These are phyloP conservation scores for Boletus reticulatus DNA, from an alignment of 768 basidiomycete species.

Conservation along the genomic window DNA sequence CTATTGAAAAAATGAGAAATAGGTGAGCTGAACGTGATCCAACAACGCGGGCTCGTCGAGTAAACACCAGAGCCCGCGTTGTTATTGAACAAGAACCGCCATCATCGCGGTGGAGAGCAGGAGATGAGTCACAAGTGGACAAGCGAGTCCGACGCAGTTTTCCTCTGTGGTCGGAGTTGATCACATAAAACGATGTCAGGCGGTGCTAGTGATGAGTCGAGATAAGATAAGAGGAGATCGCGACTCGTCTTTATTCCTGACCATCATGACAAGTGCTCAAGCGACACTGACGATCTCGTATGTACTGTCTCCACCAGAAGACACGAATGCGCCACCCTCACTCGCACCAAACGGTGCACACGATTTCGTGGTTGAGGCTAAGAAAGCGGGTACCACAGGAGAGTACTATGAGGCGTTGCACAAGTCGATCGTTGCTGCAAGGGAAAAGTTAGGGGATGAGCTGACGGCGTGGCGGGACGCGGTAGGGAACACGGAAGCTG, in stretches of 20 bases:
- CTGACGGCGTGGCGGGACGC: conserved; percentile 74
- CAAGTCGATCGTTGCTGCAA: conserved; percentile 50
- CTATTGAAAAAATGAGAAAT: neutral
- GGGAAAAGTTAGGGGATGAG: conserved; percentile 57
- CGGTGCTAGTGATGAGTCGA: neutral
- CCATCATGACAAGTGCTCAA: conserved; percentile 12
- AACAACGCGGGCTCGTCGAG: conserved; percentile 22
- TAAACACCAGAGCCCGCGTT: conserved; percentile 38
- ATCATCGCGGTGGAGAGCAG: conserved; percentile 30
- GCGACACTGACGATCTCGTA: conserved; percentile 21
- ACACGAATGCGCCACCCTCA: conserved; percentile 11
- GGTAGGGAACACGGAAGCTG: conserved; percentile 61
- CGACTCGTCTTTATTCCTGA: neutral
- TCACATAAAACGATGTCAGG: too few relatives aligned
- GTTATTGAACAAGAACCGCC: conserved; percentile 54
- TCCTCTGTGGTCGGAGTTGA: conserved; percentile 12
- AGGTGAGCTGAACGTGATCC: neutral
- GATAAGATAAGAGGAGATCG: conserved; percentile 26
- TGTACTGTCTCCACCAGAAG: conserved; percentile 21
- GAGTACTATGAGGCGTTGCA: conserved; percentile 52
- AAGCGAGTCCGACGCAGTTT: conserved; percentile 1
- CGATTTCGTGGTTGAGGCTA: conserved; percentile 21
- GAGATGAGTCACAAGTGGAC: neutral
- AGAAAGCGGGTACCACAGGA: conserved; percentile 8
- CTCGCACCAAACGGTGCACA: conserved; percentile 25